Percentiles rank a stretch among this genome's conserved stretches.
phyloP scores from a whole-genome alignment of 2,329 filamentous ascomycete species.

The Venturia nashicola region DNA sequence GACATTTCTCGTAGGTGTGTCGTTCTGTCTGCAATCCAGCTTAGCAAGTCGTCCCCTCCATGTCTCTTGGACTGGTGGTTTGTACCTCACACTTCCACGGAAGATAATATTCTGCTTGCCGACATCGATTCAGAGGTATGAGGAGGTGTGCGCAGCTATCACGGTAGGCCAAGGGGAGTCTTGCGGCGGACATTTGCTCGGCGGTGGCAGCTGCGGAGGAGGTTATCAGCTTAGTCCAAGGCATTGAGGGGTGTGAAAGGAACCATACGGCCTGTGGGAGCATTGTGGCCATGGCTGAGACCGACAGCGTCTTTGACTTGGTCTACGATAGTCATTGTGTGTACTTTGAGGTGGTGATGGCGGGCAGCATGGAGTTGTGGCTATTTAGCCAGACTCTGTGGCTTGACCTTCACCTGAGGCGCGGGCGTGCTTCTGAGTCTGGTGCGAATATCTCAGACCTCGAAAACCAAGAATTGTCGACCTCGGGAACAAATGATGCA shows the following conservation, averaged over 20 bases:
- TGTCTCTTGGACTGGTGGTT: neutral
- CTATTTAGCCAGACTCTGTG: neutral
- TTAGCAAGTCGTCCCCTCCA: neutral
- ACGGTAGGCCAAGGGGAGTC: constrained; percentile 78
- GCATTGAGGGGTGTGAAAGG: neutral
- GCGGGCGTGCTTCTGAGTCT: neutral
- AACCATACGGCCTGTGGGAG: constrained; percentile 8
- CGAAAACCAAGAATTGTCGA: too few species aligned
- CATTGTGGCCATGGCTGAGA: constrained; percentile 21
- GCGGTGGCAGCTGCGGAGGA: constrained; percentile 55
- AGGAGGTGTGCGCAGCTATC: constrained; percentile 92
- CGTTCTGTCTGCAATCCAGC: constrained; percentile 60
- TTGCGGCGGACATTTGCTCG: constrained; percentile 88
- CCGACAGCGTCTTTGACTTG: constrained; percentile 36
- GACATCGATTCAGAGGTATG: constrained; percentile 92
- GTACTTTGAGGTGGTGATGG: neutral
- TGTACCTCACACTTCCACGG: constrained; percentile 96
- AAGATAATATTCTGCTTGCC: constrained; percentile 80
- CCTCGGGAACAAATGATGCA: too few species aligned
- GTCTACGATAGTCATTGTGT: constrained; percentile 29
- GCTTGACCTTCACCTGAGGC: neutral
- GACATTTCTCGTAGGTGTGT: constrained; percentile 98
- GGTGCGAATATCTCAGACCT: neutral
- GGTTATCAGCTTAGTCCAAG: neutral
- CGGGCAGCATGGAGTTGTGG: neutral